A percentile compares a stretch with the other conserved stretches of the same genome.
These are phyloP conservation scores for Chlamydomonas reinhardtii DNA, from an alignment of 163 green algal genomes.

Conservation along the genomic window DNA sequence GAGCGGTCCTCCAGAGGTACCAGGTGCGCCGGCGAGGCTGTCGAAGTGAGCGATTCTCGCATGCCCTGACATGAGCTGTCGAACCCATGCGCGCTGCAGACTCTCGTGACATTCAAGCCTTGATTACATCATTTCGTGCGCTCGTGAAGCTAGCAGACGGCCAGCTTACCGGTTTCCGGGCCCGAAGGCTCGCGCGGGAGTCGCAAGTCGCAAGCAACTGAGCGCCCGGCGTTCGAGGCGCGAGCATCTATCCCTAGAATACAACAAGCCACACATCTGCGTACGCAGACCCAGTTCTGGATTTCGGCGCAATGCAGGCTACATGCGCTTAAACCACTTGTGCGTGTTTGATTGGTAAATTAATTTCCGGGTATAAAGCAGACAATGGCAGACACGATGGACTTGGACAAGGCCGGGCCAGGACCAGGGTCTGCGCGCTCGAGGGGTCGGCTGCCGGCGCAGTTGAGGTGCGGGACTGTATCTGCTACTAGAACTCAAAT, in stretches of 20 bases:
- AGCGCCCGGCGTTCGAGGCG: neutral
- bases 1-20: neutral
- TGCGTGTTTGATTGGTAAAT: too few relatives aligned
- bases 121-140: neutral
- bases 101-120: neutral
- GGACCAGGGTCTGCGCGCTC: constrained; percentile 27
- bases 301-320: too few relatives aligned
- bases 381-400: neutral
- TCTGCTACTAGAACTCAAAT: too few relatives aligned
- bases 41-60: neutral
- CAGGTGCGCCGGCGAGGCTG: neutral
- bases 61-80: too few relatives aligned
- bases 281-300: too few relatives aligned
- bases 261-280: too few relatives aligned
- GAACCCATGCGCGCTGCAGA: neutral
- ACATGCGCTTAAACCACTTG: too few relatives aligned
- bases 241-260: too few relatives aligned
- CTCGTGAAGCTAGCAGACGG: neutral
- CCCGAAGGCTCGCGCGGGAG: neutral
- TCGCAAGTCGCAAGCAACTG: neutral
- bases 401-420: constrained; percentile 11
- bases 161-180: neutral
- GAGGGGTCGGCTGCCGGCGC: neutral
- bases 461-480: constrained; percentile 9
- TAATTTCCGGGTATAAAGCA: too few relatives aligned